Base-by-base conservation (phyloP, 2,329 filamentous ascomycete genomes). In the Fusarium musae region DNA sequence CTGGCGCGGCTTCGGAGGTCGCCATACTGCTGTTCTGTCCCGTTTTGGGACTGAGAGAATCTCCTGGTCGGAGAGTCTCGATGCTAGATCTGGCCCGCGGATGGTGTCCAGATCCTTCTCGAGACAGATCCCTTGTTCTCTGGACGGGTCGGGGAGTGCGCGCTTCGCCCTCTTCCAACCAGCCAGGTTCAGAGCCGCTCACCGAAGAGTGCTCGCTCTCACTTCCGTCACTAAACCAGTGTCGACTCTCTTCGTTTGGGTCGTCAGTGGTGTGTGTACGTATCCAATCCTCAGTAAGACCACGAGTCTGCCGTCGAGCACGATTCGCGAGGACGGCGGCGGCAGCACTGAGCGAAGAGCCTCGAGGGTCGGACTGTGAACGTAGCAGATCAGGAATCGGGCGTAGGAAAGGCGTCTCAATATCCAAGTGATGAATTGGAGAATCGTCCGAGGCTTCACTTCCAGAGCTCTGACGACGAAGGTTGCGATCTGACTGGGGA, bases 221-320 rank as follows among this genome's bases (percentile, higher is more conserved):
- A 79, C 89, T 84, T 77, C 79, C 83, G 77, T 97, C 94, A 80
- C 93, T 97, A 75, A 95, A 87, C 94, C 94, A 97, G 82, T 94
- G 92, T 69, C 90, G 90, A 74, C 90, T 89, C 80, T 96, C 93
- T 75, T 77, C 75, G 56, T 90, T 88, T 73, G 87, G 87, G 74
- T 92, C 90, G 72, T 89, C 88, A n/a, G 91, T 88, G n/a, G 93
- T 91, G 79, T 95, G 94, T 70, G 93, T 92, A 69, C 93, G 92
- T 74, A 96, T 94, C 93, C 93, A 96, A 84, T 95, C 93, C 81
- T 95, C 92, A 1, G 93, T 94, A 60, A 95, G 87, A 66, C 92
- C 90, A 73, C 86, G 85, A 21, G 86, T 84, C 63, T 88, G 85
- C 79, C 90, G 84, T 78, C 90, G 83, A 54, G 86, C 90, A 73